Evolutionary conservation across 2,329 filamentous ascomycete genomes (phyloP).

Genomic region (Fusarium citri): DNA sequence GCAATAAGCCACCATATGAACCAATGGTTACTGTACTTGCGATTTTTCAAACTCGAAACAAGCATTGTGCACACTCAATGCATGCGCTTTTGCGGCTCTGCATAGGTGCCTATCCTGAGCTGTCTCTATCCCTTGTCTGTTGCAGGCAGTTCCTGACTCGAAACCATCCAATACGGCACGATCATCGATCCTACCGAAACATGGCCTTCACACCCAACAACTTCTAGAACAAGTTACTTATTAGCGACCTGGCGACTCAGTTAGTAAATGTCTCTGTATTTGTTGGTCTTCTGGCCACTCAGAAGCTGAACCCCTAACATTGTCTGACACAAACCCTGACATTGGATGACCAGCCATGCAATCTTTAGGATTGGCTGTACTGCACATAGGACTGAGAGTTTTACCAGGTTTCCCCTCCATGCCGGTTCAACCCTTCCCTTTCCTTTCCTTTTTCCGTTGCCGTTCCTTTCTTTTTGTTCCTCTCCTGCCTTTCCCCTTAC

Average conservation of each 20-base stretch:
- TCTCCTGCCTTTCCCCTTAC: constrained; percentile 25
- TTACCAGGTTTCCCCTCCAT: constrained; percentile 4
- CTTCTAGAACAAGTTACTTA: constrained; percentile 32
- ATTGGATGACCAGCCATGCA: not conserved
- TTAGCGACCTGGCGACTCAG: constrained; percentile 16
- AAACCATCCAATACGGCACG: constrained; percentile 16
- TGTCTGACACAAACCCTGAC: constrained; percentile 7
- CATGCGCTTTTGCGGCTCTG: constrained; percentile 28
- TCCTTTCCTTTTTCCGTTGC: not conserved
- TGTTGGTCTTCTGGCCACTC: constrained; percentile 4
- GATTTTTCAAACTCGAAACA: not conserved
- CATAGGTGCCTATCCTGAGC: not conserved
- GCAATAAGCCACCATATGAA: not conserved
- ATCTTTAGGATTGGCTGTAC: constrained; percentile 12
- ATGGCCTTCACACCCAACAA: constrained; percentile 11
- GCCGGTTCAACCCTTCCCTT: constrained; percentile 8
- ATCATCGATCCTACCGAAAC: constrained; percentile 33
- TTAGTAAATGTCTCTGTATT: constrained; percentile 12
- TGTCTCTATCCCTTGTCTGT: constrained; percentile 7
- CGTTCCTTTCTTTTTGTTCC: constrained; percentile 8
- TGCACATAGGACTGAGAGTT: constrained; percentile 4
- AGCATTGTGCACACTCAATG: not conserved
- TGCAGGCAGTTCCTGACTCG: constrained; percentile 24
- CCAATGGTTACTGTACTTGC: not conserved
- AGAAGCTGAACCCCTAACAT: constrained; percentile 12